These are phyloP conservation scores for Sporothrix phasma DNA, from an alignment of 2,329 filamentous ascomycete species.

Conservation along the genomic window DNA sequence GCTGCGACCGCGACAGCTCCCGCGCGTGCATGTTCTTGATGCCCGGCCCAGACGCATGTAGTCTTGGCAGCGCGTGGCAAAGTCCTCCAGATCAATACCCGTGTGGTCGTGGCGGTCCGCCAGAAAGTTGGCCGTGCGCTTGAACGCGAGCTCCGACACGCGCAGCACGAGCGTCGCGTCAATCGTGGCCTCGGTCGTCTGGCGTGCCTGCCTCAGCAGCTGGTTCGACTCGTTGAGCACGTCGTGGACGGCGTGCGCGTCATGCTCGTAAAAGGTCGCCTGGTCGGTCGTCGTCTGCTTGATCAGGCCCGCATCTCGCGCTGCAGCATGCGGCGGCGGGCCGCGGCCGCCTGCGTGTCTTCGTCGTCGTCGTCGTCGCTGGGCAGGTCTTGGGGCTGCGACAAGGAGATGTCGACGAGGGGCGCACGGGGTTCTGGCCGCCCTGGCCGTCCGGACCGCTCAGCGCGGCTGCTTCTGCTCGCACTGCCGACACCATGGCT, in stretches of 20 bases:
- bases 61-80: slow-evolving; percentile 77
- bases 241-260: slow-evolving; percentile 54
- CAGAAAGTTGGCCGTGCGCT: slow-evolving; percentile 64
- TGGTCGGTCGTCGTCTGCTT: slow-evolving; percentile 54
- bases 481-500: background rate
- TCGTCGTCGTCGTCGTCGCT: slow-evolving; percentile 42
- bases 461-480: background rate
- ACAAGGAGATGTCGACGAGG: slow-evolving; percentile 22
- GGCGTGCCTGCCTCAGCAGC: slow-evolving; percentile 60
- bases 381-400: slow-evolving; percentile 10
- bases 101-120: slow-evolving; percentile 57
- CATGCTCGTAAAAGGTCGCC: slow-evolving; percentile 58
- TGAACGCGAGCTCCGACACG: slow-evolving; percentile 69
- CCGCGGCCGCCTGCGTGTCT: slow-evolving; percentile 72
- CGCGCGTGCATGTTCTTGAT: slow-evolving; percentile 41
- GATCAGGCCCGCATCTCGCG: slow-evolving; percentile 34
- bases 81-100: slow-evolving; percentile 81
- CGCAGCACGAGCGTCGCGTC: slow-evolving; percentile 80
- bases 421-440: background rate
- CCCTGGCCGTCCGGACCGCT: background rate
- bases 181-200: slow-evolving; percentile 82
- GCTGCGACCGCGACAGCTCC: slow-evolving; percentile 41
- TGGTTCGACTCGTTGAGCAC: slow-evolving; percentile 57
- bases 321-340: slow-evolving; percentile 56
- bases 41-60: slow-evolving; percentile 67